Percentiles rank a stretch among this genome's conserved stretches.
Conservation (phyloP, 805 yeast genomes). For the Sugiyamaella lignohabitans region DNA sequence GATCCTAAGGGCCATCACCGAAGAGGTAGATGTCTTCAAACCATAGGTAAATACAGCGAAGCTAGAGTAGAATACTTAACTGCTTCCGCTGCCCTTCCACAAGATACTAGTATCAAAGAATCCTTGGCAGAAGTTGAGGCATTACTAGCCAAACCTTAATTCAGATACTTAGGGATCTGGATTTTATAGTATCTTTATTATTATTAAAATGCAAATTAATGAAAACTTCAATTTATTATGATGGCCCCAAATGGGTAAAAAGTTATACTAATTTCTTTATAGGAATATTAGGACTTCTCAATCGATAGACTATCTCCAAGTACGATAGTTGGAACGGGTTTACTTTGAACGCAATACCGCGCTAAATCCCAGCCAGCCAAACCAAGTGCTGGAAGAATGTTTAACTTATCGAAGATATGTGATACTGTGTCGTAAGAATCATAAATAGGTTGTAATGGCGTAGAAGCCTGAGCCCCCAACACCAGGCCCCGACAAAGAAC, state of each 20-base stretch:
- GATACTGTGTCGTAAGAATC: slow-evolving; percentile 10
- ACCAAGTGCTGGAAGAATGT: slow-evolving; percentile 14
- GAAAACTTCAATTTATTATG: neutral
- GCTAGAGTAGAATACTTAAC: slow-evolving; percentile 20
- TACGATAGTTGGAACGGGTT: slow-evolving; percentile 7
- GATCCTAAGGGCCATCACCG: slow-evolving; percentile 32
- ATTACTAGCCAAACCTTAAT: slow-evolving; percentile 8
- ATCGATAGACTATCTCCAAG: neutral
- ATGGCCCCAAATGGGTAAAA: no score
- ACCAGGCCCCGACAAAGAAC: slow-evolving; percentile 17
- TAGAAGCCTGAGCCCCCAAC: no score
- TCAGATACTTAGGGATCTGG: no score
- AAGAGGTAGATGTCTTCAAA: slow-evolving; percentile 28
- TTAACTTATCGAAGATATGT: slow-evolving; percentile 16
- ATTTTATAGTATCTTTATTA: neutral
- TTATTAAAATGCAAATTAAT: neutral
- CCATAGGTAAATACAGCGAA: slow-evolving; percentile 20
- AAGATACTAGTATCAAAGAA: slow-evolving; percentile 14
- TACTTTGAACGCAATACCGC: slow-evolving; percentile 17
- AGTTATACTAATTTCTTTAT: no score
- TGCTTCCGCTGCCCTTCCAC: slow-evolving; percentile 17
- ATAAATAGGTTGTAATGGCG: slow-evolving; percentile 11
- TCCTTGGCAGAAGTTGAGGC: slow-evolving; percentile 21
- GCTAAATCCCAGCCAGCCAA: slow-evolving; percentile 23
- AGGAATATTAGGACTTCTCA: neutral